Base-by-base conservation (phyloP, 2,329 filamentous ascomycete species). In the Cordyceps tenuipes region DNA sequence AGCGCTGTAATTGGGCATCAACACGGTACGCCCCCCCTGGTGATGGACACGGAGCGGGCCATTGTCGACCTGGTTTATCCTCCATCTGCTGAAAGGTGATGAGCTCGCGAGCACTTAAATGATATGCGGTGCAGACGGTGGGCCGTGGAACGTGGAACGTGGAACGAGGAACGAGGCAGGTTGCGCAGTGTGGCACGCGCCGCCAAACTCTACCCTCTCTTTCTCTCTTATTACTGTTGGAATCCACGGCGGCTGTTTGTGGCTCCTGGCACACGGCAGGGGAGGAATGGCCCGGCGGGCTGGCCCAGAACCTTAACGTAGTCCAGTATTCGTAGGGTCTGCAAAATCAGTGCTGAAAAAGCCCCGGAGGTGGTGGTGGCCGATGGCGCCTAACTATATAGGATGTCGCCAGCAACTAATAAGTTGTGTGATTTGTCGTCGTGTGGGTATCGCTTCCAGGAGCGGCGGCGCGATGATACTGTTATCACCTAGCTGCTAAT, bases 1-100 rank as follows among this genome's bases (percentile, higher is more conserved):
- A 17, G 50, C 50, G 66, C 64, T 64, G 61, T 67, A 63, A 76
- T 76, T 76, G 74, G 73, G 69, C 66, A 66, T 64, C 66, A 53
- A 64, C 21, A 51, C 36, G 36, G 64, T 66, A 39, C n/a, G 17
- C 43, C 34, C 53, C 72, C 72, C 62, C 29, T 44, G 56, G 17
- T 44, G 56, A 23, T 29, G 13, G 43, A 6, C 39, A 31, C 46
- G 48, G 57, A 59, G 57, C 57, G 57, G 57, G 48, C 57, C 39
- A 46, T 52, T 56, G 54, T 41, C 56, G 13, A 21, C 36, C 21
- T 23, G 23, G 23, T 23, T 23, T 23, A 23, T 23, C 23, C n/a
- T 41, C 41, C 44, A 7, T 36, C 12, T 57, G 54, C 39, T 46
- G 23, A 19, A 23, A 23, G 39, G 9, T 36, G 34, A 43, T 36